Conservation (phyloP, 1,284 basidiomycete genomes). For the Leccinum subrobustum region DNA sequence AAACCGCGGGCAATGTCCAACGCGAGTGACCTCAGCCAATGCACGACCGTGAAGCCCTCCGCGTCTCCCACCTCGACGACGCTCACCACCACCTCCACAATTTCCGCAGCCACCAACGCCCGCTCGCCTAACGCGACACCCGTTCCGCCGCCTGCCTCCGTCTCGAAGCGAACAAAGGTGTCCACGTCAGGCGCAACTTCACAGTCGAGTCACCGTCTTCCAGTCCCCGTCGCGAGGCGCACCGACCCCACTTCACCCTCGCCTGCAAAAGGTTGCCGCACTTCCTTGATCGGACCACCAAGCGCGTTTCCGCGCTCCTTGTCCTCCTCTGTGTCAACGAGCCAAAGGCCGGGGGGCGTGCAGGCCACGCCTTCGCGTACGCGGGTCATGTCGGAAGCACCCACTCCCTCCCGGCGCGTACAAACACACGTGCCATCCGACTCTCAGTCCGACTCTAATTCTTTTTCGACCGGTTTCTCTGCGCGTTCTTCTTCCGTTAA, state of each 20-base stretch:
- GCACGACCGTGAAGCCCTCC: slow-evolving; percentile 43
- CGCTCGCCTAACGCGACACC: slow-evolving; percentile 36
- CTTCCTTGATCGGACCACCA: slow-evolving; percentile 31
- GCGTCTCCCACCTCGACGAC: slow-evolving; percentile 29
- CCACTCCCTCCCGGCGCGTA: slow-evolving; percentile 26
- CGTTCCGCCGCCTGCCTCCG: slow-evolving; percentile 21
- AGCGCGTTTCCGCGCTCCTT: slow-evolving; percentile 31
- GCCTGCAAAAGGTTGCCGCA: slow-evolving; percentile 26
- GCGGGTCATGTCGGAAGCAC: slow-evolving; percentile 33
- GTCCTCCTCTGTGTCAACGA: slow-evolving; percentile 30
- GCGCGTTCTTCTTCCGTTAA: slow-evolving; percentile 21
- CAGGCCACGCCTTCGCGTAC: slow-evolving; percentile 38
- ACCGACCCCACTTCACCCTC: slow-evolving; percentile 26
- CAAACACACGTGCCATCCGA: slow-evolving; percentile 21
- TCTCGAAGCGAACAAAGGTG: slow-evolving; percentile 20
- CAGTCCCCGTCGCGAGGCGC: slow-evolving; percentile 21
- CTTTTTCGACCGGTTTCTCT: slow-evolving; percentile 22
- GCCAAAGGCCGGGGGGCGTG: slow-evolving; percentile 27
- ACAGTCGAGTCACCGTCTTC: slow-evolving; percentile 24
- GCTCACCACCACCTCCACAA: slow-evolving; percentile 19
- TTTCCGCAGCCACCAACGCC: slow-evolving; percentile 8
- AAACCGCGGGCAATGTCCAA: slow-evolving; percentile 34
- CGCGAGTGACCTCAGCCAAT: slow-evolving; percentile 36
- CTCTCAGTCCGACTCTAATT: slow-evolving; percentile 24
- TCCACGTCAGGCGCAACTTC: slow-evolving; percentile 20